Conservation (phyloP, 352 stramenopile species). For the Salisapilia sapeloensis region DNA sequence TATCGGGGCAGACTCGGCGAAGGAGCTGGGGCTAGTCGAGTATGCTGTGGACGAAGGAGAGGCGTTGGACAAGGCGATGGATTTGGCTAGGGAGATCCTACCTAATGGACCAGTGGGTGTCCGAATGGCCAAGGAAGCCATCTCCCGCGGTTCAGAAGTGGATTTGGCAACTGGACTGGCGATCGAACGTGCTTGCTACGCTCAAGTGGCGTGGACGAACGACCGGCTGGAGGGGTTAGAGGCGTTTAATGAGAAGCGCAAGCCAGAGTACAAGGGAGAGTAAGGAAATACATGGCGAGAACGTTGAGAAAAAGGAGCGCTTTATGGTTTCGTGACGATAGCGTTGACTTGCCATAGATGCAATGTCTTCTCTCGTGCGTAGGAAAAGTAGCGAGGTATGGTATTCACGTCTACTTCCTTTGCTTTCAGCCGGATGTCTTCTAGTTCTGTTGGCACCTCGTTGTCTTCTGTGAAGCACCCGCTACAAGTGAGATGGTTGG, state of each 20-base stretch:
- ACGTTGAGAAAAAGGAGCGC: no score
- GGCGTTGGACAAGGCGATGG: conserved; percentile 57
- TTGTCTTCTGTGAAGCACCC: no score
- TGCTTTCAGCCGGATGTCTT: no score
- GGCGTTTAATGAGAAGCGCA: conserved; percentile 87
- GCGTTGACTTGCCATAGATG: no score
- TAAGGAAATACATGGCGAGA: no score
- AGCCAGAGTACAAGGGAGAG: conserved; percentile 81
- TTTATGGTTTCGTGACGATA: no score
- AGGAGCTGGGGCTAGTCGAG: conserved; percentile 80
- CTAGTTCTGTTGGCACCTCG: no score
- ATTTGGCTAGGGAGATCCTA: conserved; percentile 80
- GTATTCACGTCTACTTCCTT: no score
- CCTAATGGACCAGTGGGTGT: conserved; percentile 85
- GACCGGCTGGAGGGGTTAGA: conserved; percentile 85
- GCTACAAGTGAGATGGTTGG: no score
- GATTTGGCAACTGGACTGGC: conserved; percentile 76
- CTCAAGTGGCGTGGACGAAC: conserved; percentile 80
- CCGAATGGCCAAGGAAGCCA: conserved; percentile 82
- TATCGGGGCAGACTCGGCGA: conserved; percentile 50
- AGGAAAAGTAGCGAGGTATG: no score
- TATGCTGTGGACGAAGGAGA: conserved; percentile 58
- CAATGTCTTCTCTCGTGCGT: no score
- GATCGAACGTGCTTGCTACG: conserved; percentile 86
- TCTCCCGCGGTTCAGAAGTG: conserved; percentile 65